Conservation (phyloP, 2,329 filamentous ascomycete genomes). For the Phialocephala subalpina region DNA sequence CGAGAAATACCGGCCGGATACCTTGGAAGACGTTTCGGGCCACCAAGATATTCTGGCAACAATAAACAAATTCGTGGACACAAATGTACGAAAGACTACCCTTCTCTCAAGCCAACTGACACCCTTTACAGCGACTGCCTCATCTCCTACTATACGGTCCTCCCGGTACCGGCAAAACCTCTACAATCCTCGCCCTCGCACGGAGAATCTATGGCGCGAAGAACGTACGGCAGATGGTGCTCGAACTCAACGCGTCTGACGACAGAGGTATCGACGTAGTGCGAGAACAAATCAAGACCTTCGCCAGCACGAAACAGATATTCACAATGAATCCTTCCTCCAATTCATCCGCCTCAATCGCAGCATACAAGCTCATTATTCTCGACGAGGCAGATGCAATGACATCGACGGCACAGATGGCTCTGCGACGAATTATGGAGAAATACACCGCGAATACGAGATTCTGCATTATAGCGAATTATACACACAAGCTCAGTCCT, state of each 20-base stretch:
- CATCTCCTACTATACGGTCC: constrained; percentile 97
- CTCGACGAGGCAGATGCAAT: constrained; percentile 99
- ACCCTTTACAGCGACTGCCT: constrained; percentile 70
- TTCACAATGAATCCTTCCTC: constrained; percentile 73
- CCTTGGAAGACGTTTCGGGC: constrained; percentile 90
- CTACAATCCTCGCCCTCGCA: constrained; percentile 91
- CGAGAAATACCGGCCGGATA: constrained; percentile 93
- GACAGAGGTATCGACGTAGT: constrained; percentile 98
- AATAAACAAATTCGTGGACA: constrained; percentile 96
- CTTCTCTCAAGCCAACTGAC: constrained; percentile 16
- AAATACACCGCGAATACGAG: constrained; percentile 98
- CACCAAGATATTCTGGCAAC: constrained; percentile 97
- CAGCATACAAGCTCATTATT: constrained; percentile 93
- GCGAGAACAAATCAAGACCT: constrained; percentile 98
- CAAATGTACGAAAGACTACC: constrained; percentile 65
- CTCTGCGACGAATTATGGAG: constrained; percentile 95
- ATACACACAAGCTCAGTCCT: constrained; percentile 96
- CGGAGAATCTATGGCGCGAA: constrained; percentile 89
- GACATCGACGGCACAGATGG: constrained; percentile 99
- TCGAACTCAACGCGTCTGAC: constrained; percentile 96
- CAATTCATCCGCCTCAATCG: constrained; percentile 58
- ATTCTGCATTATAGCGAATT: constrained; percentile 99
- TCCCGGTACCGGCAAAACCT: constrained; percentile 96
- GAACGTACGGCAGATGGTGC: constrained; percentile 97
- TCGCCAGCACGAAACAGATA: constrained; percentile 97